phyloP scores from a whole-genome alignment of 2,329 filamentous ascomycete genomes.

The Geosmithia putterillii region DNA sequence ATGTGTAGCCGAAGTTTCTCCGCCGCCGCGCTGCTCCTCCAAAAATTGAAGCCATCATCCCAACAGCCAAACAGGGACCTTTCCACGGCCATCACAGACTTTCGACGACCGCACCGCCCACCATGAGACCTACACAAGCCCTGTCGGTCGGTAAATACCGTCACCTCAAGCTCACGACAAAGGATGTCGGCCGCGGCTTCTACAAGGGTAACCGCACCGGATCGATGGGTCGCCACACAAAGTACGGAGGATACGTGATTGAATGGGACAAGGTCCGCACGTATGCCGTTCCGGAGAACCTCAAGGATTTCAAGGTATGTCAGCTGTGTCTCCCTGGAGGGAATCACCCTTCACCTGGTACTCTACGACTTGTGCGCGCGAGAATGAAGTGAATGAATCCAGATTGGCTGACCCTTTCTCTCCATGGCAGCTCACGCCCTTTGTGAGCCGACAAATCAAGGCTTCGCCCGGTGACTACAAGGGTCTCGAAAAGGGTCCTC shows the following conservation, averaged over 20 bases:
- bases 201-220: conserved; percentile 95
- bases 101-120: conserved; percentile 7
- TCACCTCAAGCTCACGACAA: conserved; percentile 77
- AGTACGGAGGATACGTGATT: conserved; percentile 71
- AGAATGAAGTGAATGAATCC: not conserved
- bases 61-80: not conserved
- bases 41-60: not conserved
- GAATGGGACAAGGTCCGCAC: conserved; percentile 84
- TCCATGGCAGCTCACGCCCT: conserved; percentile 63
- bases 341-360: not conserved
- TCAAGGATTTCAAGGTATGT: conserved; percentile 62
- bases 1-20: conserved; percentile 1
- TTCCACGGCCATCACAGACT: not conserved
- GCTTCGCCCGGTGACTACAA: conserved; percentile 41
- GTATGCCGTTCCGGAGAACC: conserved; percentile 63
- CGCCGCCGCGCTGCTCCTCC: not conserved
- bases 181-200: conserved; percentile 84
- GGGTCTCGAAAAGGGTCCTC: conserved; percentile 37
- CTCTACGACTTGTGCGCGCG: too few species aligned
- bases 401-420: conserved; percentile 6
- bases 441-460: conserved; percentile 53
- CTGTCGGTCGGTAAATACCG: conserved; percentile 57
- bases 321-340: not conserved
- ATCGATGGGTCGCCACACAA: conserved; percentile 74
- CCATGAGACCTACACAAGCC: conserved; percentile 55